A percentile compares a stretch with the other conserved stretches of the same genome.
These are phyloP conservation scores for Styphnolobium japonicum DNA, from an alignment of 306 rosid genomes.

Conservation along the genomic window DNA sequence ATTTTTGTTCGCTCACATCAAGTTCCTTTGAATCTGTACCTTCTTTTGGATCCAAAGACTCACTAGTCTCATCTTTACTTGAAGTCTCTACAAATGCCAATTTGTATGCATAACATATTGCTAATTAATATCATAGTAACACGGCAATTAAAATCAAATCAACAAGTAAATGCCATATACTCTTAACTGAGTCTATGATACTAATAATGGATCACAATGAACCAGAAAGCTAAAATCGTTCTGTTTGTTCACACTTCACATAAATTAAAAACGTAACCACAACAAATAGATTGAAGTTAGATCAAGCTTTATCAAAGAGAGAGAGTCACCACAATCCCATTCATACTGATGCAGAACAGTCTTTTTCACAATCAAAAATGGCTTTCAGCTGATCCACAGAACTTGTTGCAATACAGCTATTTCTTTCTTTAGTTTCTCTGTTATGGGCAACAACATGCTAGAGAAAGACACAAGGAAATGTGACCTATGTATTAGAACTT, in stretches of 20 bases:
- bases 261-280: not conserved
- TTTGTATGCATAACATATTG: slow-evolving; percentile 5
- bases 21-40: slow-evolving; percentile 49
- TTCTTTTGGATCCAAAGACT: slow-evolving; percentile 46
- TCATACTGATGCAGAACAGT: not conserved
- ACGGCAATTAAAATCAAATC: slow-evolving; percentile 3
- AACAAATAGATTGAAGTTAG: slow-evolving; percentile 2
- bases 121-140: slow-evolving; percentile 31
- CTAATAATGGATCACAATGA: slow-evolving; percentile 15
- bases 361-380: not conserved
- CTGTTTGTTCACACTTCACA: not conserved
- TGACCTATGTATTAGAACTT: not conserved
- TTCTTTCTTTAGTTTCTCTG: slow-evolving; percentile 1
- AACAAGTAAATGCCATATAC: slow-evolving; percentile 6
- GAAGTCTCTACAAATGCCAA: slow-evolving; percentile 48
- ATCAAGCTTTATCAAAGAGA: not conserved
- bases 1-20: slow-evolving; percentile 37
- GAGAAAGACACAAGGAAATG: not conserved
- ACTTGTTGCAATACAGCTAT: not conserved
- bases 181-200: not conserved
- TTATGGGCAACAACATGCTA: not conserved
- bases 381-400: not conserved
- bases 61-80: slow-evolving; percentile 39
- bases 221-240: slow-evolving; percentile 5
- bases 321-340: not conserved